Conservation (phyloP, 83 land plant genomes). For the Picea abies region DNA sequence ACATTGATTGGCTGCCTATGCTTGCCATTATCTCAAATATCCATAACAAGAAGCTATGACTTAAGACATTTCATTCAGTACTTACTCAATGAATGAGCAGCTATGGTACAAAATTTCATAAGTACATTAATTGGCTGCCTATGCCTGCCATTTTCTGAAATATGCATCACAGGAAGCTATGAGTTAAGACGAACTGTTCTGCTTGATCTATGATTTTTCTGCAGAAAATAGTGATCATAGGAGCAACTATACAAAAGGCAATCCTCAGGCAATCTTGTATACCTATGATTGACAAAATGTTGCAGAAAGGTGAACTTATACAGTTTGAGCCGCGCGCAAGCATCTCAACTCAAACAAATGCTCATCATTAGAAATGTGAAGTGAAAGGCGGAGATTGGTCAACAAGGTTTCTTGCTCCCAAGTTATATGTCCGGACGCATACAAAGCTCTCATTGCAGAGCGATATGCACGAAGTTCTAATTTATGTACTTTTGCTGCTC, state of each 20-base stretch:
- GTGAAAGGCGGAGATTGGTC: slow-evolving; percentile 57
- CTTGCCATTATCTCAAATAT: slow-evolving; percentile 10
- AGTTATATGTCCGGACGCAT: slow-evolving; percentile 72
- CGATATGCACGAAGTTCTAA: slow-evolving; percentile 72
- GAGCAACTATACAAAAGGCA: neutral
- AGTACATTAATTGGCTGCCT: slow-evolving; percentile 12
- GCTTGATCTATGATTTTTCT: neutral
- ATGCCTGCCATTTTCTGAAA: slow-evolving; percentile 8
- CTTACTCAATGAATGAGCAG: neutral
- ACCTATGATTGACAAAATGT: slow-evolving; percentile 12
- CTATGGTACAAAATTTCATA: slow-evolving; percentile 9
- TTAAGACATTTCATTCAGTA: neutral
- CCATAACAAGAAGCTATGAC: neutral
- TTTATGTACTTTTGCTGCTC: slow-evolving; percentile 44
- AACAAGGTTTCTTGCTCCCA: slow-evolving; percentile 64
- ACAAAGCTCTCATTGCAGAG: slow-evolving; percentile 51
- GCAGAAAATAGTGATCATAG: slow-evolving; percentile 5
- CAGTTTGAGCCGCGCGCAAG: slow-evolving; percentile 9
- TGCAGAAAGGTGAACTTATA: neutral
- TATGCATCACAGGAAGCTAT: neutral
- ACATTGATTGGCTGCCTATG: slow-evolving; percentile 12
- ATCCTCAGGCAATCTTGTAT: slow-evolving; percentile 4
- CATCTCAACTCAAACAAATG: slow-evolving; percentile 58
- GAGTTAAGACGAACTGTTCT: neutral
- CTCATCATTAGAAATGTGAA: slow-evolving; percentile 76